Evolutionary conservation across 352 stramenopile genomes (phyloP).

Genomic region (Phytopythium cucurbitacearum): DNA sequence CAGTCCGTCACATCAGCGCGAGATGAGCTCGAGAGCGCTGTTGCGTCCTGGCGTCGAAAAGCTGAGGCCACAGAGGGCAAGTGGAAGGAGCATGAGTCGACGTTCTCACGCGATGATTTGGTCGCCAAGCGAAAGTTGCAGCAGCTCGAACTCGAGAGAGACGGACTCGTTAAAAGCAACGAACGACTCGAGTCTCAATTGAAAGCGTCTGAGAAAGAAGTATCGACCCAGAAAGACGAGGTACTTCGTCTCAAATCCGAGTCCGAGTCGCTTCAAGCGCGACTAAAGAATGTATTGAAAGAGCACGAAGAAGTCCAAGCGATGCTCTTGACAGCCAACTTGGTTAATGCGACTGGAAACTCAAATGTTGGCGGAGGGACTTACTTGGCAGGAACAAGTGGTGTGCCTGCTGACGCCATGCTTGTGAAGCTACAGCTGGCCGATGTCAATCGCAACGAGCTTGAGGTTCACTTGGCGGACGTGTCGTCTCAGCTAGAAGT

Average conservation of each 20-base stretch:
- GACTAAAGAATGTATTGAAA: constrained; percentile 26
- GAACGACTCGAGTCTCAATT: constrained; percentile 26
- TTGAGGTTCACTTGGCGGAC: constrained; percentile 46
- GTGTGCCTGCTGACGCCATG: constrained; percentile 29
- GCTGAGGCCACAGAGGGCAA: constrained; percentile 15
- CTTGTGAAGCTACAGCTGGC: constrained; percentile 62
- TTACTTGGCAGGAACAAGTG: not conserved
- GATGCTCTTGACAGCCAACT: constrained; percentile 23
- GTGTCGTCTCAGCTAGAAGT: constrained; percentile 44
- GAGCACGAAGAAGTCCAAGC: constrained; percentile 36
- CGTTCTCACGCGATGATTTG: constrained; percentile 16
- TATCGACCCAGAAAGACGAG: constrained; percentile 20
- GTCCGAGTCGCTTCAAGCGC: constrained; percentile 21
- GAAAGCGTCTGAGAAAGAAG: constrained; percentile 26
- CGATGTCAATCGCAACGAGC: constrained; percentile 43
- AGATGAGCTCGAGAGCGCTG: constrained; percentile 11
- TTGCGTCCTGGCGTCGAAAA: constrained; percentile 9
- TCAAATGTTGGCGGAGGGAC: not conserved
- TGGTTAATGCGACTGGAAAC: constrained; percentile 12
- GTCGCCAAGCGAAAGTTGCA: constrained; percentile 34
- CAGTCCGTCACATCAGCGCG: constrained; percentile 4
- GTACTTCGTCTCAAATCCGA: constrained; percentile 13
- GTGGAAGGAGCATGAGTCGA: constrained; percentile 14
- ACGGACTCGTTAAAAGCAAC: constrained; percentile 16
- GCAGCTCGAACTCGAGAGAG: constrained; percentile 20